phyloP scores from a whole-genome alignment of 23 red algal genomes.

The Gracilariopsis chorda region DNA sequence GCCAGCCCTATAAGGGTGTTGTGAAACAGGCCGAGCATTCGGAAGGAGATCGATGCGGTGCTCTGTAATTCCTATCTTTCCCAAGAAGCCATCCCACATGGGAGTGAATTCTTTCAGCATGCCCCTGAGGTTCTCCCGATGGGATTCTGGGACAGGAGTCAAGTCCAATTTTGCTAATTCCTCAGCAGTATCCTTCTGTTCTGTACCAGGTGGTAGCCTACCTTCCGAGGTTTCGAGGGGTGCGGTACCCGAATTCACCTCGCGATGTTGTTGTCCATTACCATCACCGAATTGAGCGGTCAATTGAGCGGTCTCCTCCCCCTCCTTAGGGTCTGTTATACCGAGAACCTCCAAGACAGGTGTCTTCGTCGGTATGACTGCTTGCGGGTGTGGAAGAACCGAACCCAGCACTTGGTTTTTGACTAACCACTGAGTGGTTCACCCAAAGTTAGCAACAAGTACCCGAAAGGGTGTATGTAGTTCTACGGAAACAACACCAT shows the following conservation, averaged over 20 bases:
- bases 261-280: no score
- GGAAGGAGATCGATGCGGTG: not conserved
- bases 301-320: no score
- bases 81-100: conserved; percentile 10
- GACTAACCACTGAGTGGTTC: not conserved
- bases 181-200: not conserved
- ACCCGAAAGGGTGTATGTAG: not conserved
- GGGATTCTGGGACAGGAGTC: not conserved
- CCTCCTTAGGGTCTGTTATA: not conserved
- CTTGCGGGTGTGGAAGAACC: not conserved
- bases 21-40: not conserved
- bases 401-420: not conserved
- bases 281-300: no score
- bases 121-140: not conserved
- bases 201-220: not conserved
- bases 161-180: not conserved
- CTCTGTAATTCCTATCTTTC: not conserved
- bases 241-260: no score
- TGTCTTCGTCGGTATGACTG: not conserved
- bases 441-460: conserved; percentile 25
- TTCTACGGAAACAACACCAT: not conserved
- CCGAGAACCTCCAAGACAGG: not conserved
- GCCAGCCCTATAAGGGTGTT: not conserved
- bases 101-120: not conserved
- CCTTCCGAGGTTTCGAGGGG: no score